Evolutionary conservation across 108 stramenopile genomes (phyloP).

Genomic region (Fistulifera pelliculosa): DNA sequence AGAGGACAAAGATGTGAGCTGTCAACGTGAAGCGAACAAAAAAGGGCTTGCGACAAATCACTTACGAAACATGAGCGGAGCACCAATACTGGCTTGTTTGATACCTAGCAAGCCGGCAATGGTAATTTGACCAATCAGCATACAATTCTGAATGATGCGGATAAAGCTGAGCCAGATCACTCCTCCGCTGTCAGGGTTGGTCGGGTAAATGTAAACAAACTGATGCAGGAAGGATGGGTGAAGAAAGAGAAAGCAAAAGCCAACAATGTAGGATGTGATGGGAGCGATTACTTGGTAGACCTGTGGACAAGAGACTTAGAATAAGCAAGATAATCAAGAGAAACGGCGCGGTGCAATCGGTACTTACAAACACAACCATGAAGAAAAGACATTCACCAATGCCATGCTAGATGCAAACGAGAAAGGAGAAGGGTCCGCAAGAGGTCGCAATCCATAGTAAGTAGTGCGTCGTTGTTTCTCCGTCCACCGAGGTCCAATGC

Average conservation of each 20-base stretch:
- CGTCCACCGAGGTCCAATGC: conserved; percentile 45
- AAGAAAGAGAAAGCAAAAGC: conserved; percentile 41
- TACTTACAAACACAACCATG: background rate
- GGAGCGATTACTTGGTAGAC: conserved; percentile 58
- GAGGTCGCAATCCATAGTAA: conserved; percentile 31
- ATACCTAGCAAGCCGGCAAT: conserved; percentile 26
- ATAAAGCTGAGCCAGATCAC: conserved; percentile 37
- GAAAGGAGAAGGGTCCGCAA: conserved; percentile 44
- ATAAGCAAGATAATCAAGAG: no score
- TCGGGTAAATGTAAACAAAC: conserved; percentile 57
- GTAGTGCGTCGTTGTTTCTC: conserved; percentile 46
- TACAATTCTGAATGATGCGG: conserved; percentile 23
- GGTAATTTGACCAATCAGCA: conserved; percentile 35
- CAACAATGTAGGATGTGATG: conserved; percentile 37
- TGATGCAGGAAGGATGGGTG: conserved; percentile 48
- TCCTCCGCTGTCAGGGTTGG: conserved; percentile 56
- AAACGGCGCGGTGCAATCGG: no score
- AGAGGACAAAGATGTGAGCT: no score
- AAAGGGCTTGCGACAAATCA: no score
- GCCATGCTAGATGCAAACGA: conserved; percentile 26
- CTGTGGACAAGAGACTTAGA: background rate
- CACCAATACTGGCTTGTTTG: conserved; percentile 18
- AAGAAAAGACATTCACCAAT: background rate
- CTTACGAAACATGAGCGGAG: conserved; percentile 18
- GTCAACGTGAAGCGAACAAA: no score